A percentile compares a stretch with the other conserved stretches of the same genome.
phyloP scores from a whole-genome alignment of 148 eudicot species.

The Euryodendron excelsum region DNA sequence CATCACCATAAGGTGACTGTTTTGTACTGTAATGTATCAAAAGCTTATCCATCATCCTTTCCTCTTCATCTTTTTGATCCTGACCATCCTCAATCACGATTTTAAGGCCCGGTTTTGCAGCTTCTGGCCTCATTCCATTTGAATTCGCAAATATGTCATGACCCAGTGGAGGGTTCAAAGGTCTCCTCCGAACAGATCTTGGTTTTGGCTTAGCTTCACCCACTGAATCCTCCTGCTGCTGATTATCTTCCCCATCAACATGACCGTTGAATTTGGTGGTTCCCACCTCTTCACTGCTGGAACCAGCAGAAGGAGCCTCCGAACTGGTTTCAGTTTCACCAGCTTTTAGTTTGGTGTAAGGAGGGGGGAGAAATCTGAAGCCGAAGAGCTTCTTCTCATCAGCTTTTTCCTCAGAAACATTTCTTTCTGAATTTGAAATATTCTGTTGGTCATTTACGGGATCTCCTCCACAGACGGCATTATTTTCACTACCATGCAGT shows the following conservation, averaged over 20 bases:
- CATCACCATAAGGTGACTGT: not conserved
- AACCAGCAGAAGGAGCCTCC: not conserved
- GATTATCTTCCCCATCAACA: not conserved
- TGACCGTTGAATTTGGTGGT: not conserved
- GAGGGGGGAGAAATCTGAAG: constrained; percentile 39
- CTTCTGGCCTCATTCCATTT: no score
- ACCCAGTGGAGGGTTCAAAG: constrained; percentile 25
- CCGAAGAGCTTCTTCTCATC: constrained; percentile 29
- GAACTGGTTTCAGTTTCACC: not conserved
- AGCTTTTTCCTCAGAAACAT: constrained; percentile 22
- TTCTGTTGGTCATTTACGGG: constrained; percentile 6
- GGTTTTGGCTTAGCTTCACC: constrained; percentile 38
- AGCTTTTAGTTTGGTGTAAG: constrained; percentile 37
- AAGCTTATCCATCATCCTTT: constrained; percentile 25
- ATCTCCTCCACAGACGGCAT: no score
- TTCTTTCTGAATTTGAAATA: constrained; percentile 1
- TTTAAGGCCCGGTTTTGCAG: constrained; percentile 15
- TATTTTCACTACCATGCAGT: not conserved
- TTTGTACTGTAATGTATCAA: constrained; percentile 25
- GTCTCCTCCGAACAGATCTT: constrained; percentile 64
- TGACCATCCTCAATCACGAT: not conserved
- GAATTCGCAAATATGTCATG: constrained; percentile 10
- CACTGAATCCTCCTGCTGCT: constrained; percentile 1
- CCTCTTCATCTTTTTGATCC: constrained; percentile 21
- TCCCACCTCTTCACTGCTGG: not conserved